These are phyloP conservation scores for Myriosclerotinia scirpicola DNA, from an alignment of 2,329 filamentous ascomycete genomes.

Conservation along the genomic window DNA sequence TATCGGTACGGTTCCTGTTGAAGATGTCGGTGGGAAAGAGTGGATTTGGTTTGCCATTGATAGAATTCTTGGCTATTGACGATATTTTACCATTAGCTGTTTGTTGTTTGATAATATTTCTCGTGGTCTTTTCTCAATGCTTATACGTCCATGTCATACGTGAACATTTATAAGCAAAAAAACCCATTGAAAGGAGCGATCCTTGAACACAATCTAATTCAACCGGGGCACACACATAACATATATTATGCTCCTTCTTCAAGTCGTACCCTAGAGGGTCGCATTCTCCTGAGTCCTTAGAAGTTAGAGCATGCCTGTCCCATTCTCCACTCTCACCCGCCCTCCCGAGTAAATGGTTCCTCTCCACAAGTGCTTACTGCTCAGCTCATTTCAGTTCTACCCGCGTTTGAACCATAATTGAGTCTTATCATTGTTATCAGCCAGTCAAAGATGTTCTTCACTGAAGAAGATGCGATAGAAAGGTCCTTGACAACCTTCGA, in stretches of 20 bases:
- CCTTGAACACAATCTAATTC: slow-evolving; percentile 1
- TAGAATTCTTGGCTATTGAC: neutral
- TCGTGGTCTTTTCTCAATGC: neutral
- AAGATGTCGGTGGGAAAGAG: slow-evolving; percentile 5
- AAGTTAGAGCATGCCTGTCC: slow-evolving; percentile 1
- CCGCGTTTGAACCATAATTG: neutral
- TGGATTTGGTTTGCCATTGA: slow-evolving; percentile 15
- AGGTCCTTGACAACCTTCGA: neutral
- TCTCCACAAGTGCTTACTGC: slow-evolving; percentile 19
- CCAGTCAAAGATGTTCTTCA: slow-evolving; percentile 7
- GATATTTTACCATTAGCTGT: neutral
- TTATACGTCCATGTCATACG: neutral
- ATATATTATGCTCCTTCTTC: slow-evolving; percentile 18
- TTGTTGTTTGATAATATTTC: neutral
- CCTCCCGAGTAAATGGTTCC: slow-evolving; percentile 17
- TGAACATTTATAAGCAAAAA: slow-evolving; percentile 3
- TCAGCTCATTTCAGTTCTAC: neutral
- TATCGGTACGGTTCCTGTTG: neutral
- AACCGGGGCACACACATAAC: slow-evolving; percentile 8
- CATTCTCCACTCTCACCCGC: slow-evolving; percentile 13
- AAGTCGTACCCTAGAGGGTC: slow-evolving; percentile 3
- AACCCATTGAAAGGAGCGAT: neutral
- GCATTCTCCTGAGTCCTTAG: neutral
- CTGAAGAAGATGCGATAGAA: neutral
- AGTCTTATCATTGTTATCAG: neutral